Conservation (phyloP, 768 basidiomycete species). For the Mycena alexandri region DNA sequence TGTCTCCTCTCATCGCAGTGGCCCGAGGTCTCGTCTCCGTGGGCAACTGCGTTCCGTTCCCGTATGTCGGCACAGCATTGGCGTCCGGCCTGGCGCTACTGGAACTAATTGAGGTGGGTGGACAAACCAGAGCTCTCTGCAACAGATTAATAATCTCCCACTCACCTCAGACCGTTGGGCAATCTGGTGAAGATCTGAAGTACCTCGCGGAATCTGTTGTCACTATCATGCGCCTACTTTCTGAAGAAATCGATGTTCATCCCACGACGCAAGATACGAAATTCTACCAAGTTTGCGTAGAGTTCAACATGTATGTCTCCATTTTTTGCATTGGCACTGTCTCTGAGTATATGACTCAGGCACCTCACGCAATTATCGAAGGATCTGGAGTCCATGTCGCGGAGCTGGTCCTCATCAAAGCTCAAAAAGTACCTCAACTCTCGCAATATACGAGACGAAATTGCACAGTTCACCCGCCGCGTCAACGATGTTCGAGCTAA, state of each 20-base stretch:
- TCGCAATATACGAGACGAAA: not conserved
- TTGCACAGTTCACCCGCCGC: not conserved
- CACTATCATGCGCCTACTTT: not conserved
- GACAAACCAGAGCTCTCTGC: too few species aligned
- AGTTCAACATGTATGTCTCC: not conserved
- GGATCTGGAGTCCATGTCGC: not conserved
- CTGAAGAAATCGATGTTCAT: slow-evolving; percentile 5
- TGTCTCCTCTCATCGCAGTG: slow-evolving; percentile 8
- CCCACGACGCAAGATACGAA: not conserved
- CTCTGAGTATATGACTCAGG: not conserved
- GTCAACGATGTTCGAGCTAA: not conserved
- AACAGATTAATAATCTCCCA: too few species aligned
- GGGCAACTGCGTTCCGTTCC: slow-evolving; percentile 9
- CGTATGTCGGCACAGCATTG: slow-evolving; percentile 4
- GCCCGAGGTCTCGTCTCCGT: not conserved
- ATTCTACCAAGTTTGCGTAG: not conserved
- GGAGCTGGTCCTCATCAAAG: slow-evolving; percentile 3
- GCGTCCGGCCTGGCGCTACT: not conserved
- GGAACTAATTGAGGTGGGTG: slow-evolving; percentile 17
- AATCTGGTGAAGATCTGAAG: not conserved
- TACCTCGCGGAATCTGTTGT: slow-evolving; percentile 1
- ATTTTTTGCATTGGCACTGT: not conserved
- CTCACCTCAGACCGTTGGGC: slow-evolving; percentile 3
- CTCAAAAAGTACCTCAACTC: not conserved
- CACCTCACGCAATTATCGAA: not conserved